Conservation (phyloP, 1,139 yeast species). For the Debaryomycetaceae sp. region DNA sequence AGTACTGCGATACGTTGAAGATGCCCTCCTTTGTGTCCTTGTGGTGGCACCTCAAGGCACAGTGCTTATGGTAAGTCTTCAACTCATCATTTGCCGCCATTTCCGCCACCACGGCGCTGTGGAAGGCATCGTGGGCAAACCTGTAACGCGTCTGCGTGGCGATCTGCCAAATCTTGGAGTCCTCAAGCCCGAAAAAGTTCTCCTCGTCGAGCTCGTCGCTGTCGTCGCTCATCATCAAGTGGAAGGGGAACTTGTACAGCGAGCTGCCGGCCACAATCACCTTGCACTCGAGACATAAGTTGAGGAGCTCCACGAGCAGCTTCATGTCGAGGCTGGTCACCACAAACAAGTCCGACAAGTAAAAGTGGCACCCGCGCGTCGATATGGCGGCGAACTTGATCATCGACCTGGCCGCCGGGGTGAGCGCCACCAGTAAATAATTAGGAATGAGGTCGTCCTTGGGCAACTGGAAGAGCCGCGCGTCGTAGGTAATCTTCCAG, state of each 20-base stretch:
- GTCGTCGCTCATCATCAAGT: conserved; percentile 25
- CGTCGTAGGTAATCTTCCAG: conserved; percentile 5
- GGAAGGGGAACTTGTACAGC: conserved; percentile 48
- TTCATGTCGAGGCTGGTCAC: conserved; percentile 32
- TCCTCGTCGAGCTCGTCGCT: conserved; percentile 10
- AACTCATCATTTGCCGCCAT: conserved; percentile 23
- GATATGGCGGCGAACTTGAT: conserved; percentile 44
- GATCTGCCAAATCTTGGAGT: conserved; percentile 31
- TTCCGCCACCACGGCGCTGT: conserved; percentile 22
- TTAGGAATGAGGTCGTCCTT: conserved; percentile 11
- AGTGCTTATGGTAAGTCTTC: conserved; percentile 30
- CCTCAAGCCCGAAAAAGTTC: conserved; percentile 32
- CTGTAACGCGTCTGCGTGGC: conserved; percentile 29
- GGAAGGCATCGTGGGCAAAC: conserved; percentile 36
- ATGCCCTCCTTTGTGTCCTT: conserved; percentile 16
- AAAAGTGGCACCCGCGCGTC: conserved; percentile 37
- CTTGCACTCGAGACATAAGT: conserved; percentile 29
- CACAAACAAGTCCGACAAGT: conserved; percentile 38
- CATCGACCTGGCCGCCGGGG: conserved; percentile 17
- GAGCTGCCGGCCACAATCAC: conserved; percentile 38
- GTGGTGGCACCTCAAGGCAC: conserved; percentile 40
- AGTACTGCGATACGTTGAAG: conserved; percentile 21
- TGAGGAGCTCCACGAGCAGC: conserved; percentile 24
- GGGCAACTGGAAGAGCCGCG: conserved; percentile 1
- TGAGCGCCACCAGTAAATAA: conserved; percentile 14